A percentile compares a stretch with the other conserved stretches of the same genome.
These are phyloP conservation scores for Leishmania arabica DNA, from an alignment of 208 protist species.

Conservation along the genomic window DNA sequence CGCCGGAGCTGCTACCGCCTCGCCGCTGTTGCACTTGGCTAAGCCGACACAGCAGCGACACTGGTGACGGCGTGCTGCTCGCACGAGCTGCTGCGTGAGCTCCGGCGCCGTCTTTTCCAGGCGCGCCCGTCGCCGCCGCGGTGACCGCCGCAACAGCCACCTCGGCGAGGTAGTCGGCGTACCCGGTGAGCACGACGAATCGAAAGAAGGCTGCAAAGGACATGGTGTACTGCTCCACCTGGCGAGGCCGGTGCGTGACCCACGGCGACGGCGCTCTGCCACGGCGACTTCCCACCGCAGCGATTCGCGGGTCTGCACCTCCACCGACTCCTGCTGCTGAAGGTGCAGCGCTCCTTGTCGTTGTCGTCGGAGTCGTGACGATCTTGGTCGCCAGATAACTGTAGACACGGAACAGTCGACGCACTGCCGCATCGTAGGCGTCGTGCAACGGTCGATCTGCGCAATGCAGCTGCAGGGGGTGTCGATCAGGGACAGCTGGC, in stretches of 20 bases:
- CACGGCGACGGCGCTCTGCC: background rate
- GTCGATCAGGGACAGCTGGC: background rate
- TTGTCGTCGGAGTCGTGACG: conserved; percentile 4
- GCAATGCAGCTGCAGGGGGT: background rate
- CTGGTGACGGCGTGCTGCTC: background rate
- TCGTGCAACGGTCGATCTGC: conserved; percentile 17
- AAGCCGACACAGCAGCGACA: conserved; percentile 7
- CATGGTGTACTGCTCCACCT: conserved; percentile 28
- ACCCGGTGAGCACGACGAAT: conserved; percentile 28
- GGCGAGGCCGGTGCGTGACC: background rate
- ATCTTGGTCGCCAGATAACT: conserved; percentile 23
- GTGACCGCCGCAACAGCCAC: background rate
- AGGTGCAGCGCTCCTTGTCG: background rate
- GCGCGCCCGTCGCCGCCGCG: background rate
- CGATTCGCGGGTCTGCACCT: background rate
- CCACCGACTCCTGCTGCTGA: background rate
- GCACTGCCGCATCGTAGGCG: conserved; percentile 32
- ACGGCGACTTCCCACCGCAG: background rate
- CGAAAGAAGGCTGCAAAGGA: conserved; percentile 28
- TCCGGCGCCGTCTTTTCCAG: background rate
- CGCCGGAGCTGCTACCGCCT: background rate
- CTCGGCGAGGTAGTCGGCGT: conserved; percentile 25
- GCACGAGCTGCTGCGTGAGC: background rate
- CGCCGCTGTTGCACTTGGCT: conserved; percentile 15
- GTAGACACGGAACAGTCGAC: conserved; percentile 29